Percentiles rank a stretch among this genome's conserved stretches.
Evolutionary conservation across 2,329 filamentous ascomycete species (phyloP).

Genomic region (Pyrenophora seminiperda): DNA sequence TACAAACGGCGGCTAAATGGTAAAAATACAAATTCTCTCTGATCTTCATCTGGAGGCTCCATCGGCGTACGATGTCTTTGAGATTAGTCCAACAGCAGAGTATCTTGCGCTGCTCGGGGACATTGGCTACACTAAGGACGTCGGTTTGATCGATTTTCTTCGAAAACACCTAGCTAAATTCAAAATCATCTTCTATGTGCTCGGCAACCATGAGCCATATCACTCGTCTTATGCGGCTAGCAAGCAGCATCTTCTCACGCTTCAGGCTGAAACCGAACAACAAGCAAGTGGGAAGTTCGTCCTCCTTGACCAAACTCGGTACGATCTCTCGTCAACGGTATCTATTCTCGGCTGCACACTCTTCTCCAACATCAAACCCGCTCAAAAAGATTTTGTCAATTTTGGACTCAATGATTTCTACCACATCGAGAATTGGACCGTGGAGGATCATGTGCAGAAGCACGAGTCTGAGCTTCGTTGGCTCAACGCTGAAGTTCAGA

Average conservation of each 20-base stretch:
- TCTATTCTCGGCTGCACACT: slow-evolving; percentile 57
- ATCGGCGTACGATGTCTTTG: background rate
- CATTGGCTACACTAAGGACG: slow-evolving; percentile 6
- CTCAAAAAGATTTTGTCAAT: slow-evolving; percentile 48
- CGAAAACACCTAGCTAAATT: slow-evolving; percentile 13
- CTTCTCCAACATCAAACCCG: slow-evolving; percentile 54
- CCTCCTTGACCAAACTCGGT: slow-evolving; percentile 49
- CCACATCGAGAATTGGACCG: slow-evolving; percentile 16
- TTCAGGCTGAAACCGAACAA: background rate
- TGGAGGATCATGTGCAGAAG: slow-evolving; percentile 47
- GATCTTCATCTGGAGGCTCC: slow-evolving; percentile 1
- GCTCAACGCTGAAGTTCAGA: slow-evolving; percentile 49
- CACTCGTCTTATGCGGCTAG: slow-evolving; percentile 15
- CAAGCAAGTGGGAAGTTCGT: slow-evolving; percentile 22
- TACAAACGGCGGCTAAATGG: too few relatives aligned
- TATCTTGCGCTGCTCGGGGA: slow-evolving; percentile 22
- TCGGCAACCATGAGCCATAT: slow-evolving; percentile 25
- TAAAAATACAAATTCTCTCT: background rate
- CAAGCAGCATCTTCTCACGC: slow-evolving; percentile 10
- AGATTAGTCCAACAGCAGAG: background rate
- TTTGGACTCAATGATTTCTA: slow-evolving; percentile 58
- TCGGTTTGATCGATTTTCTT: slow-evolving; percentile 18
- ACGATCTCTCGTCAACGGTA: slow-evolving; percentile 45
- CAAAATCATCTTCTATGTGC: slow-evolving; percentile 17
- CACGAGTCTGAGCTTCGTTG: slow-evolving; percentile 51